A percentile compares a stretch with the other conserved stretches of the same genome.
Evolutionary conservation across 345 rosid genomes (phyloP).

Genomic region (Eucalyptus cloeziana): DNA sequence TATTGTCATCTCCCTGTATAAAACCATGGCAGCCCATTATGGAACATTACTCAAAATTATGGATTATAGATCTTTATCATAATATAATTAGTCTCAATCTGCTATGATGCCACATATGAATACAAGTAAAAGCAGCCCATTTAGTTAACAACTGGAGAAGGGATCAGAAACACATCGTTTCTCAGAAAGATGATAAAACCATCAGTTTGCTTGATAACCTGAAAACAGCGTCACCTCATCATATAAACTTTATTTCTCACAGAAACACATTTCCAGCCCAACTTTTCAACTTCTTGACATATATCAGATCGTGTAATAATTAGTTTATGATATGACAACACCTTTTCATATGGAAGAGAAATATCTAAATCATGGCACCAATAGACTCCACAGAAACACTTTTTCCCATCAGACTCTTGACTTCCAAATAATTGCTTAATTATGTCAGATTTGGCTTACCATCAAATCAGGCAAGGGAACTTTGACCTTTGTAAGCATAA

Average conservation of each 20-base stretch:
- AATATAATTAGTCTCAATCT: background rate
- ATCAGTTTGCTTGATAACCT: background rate
- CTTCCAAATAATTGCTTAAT: background rate
- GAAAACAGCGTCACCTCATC: background rate
- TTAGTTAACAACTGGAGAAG: background rate
- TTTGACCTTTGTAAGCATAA: conserved; percentile 98
- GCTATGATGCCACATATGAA: background rate
- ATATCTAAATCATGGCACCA: background rate
- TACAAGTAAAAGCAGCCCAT: background rate
- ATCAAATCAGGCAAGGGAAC: conserved; percentile 72
- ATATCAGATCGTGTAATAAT: background rate
- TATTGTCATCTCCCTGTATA: background rate
- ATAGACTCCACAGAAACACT: background rate
- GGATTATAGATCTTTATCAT: background rate
- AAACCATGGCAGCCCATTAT: background rate
- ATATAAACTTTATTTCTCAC: background rate
- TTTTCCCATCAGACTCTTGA: background rate
- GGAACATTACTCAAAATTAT: background rate
- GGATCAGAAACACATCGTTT: background rate
- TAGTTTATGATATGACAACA: background rate
- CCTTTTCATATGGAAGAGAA: background rate
- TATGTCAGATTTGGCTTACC: conserved; percentile 30
- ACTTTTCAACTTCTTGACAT: background rate
- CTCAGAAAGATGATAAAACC: background rate
- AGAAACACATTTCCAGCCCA: background rate